phyloP scores from a whole-genome alignment of 805 yeast species.

The Starmerella stigmatis region DNA sequence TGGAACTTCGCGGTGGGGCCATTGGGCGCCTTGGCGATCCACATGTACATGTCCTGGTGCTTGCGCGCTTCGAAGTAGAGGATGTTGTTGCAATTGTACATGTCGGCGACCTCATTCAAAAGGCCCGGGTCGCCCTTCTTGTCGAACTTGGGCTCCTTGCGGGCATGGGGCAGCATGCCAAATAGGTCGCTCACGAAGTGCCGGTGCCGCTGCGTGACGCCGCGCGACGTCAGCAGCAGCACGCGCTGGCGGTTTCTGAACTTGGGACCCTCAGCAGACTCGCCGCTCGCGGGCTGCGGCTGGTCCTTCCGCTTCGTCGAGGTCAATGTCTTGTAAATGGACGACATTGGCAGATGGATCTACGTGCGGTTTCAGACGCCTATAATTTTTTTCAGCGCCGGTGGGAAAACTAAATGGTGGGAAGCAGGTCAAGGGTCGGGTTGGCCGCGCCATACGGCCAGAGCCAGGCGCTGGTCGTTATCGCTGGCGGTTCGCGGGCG shows the following conservation, averaged over 20 bases:
- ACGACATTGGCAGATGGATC: slow-evolving; percentile 41
- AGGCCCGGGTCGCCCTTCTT: slow-evolving; percentile 80
- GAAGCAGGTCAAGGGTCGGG: not conserved
- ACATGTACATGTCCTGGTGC: slow-evolving; percentile 86
- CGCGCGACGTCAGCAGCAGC: slow-evolving; percentile 82
- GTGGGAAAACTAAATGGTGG: not conserved
- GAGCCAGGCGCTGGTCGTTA: too few species aligned
- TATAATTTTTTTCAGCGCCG: not conserved
- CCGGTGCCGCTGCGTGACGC: slow-evolving; percentile 88
- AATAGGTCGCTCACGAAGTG: slow-evolving; percentile 78
- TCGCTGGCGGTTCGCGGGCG: too few species aligned
- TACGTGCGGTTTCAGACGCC: not conserved
- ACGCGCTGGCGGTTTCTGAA: slow-evolving; percentile 82
- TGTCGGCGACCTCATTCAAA: slow-evolving; percentile 89
- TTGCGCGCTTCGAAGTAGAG: slow-evolving; percentile 92
- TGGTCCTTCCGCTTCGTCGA: slow-evolving; percentile 28
- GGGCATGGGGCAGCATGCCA: slow-evolving; percentile 78
- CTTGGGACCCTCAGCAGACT: slow-evolving; percentile 5
- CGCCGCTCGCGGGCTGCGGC: not conserved
- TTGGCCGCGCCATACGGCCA: not conserved
- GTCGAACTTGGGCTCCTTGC: slow-evolving; percentile 93
- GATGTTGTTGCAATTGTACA: slow-evolving; percentile 93
- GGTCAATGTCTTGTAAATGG: slow-evolving; percentile 61
- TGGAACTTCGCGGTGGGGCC: slow-evolving; percentile 95
- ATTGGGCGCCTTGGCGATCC: slow-evolving; percentile 94